Base-by-base conservation (phyloP, 23 red algal genomes). In the Cyanidioschyzon merolae region DNA sequence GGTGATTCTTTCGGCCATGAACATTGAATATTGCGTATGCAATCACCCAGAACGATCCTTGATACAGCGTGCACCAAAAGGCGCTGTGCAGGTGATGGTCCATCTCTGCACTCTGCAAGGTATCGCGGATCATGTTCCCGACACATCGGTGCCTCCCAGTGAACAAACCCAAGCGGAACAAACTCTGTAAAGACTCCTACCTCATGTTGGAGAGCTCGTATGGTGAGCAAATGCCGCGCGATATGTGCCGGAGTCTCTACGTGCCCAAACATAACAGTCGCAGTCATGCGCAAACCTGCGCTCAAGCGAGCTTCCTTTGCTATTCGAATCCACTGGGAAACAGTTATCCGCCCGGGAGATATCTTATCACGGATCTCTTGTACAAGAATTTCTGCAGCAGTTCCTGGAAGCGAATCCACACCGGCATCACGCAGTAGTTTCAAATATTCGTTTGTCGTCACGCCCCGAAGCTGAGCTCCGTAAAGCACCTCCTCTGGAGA, bases 401-500 rank as follows among this genome's bases (percentile, higher is more conserved):
- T 54, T 21, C 45, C 45, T 54, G 45, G 45, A 21, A 54, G 45
- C 12, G 45, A 54, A 54, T 54, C 45, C 12, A 54, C 45, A 54
- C 45, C 45, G 45, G 45, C 45, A 54, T 7, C 45, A 15, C 45
- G 45, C 7, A 54, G 45, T 21, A 54, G 45, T 54, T 54, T 54
- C 21, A 54, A 54, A 54, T 54, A 54, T 21, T 54, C 45, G 45
- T 21, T 54, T 21, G 45, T 54, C 21, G 45, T 21, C 7, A 54
- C 45, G 12, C 45, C 21, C 12, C 12, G 21, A 21, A 54, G 45
- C 45, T 21, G 45, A 21, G 45, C 45, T 16, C 67, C 67, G 25
- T 74, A 74, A 3, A 74, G 25, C 7, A 74, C 37, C 25, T 74
- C 67, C 25, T 74, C 67, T 3, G 67, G 67, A 34, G 67, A 74